A percentile compares a stretch with the other conserved stretches of the same genome.
These are phyloP conservation scores for Candida ovalis DNA, from an alignment of 805 yeast genomes.

Conservation along the genomic window DNA sequence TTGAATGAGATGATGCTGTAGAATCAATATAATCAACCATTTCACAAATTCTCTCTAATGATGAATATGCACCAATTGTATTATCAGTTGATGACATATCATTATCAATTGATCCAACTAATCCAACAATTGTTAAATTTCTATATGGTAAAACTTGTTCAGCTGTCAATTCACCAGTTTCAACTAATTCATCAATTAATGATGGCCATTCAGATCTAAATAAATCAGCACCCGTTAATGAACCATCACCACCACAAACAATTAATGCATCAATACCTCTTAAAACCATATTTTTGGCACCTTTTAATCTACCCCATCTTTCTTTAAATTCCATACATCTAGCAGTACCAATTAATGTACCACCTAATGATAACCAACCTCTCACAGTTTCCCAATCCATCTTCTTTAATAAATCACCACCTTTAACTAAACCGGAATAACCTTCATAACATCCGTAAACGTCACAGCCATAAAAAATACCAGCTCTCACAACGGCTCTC, in stretches of 20 bases:
- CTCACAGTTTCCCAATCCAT: conserved; percentile 94
- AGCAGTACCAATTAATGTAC: conserved; percentile 96
- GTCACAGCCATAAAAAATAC: conserved; percentile 82
- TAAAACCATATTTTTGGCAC: conserved; percentile 78
- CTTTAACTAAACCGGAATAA: conserved; percentile 86
- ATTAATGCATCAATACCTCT: conserved; percentile 92
- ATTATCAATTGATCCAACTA: conserved; percentile 96
- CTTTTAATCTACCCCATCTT: conserved; percentile 76
- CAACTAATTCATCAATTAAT: conserved; percentile 66
- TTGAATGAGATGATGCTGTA: conserved; percentile 93
- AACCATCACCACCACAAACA: conserved; percentile 99
- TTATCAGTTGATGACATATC: conserved; percentile 97
- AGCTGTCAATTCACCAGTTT: conserved; percentile 50
- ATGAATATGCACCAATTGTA: conserved; percentile 94
- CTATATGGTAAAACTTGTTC: conserved; percentile 60
- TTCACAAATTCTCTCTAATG: conserved; percentile 88
- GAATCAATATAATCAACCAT: conserved; percentile 96
- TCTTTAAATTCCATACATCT: conserved; percentile 83
- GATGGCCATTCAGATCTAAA: conserved; percentile 95
- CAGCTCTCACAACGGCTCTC: conserved; percentile 91
- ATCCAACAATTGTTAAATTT: conserved; percentile 82
- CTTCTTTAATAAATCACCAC: conserved; percentile 70
- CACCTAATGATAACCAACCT: conserved; percentile 90
- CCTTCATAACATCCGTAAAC: conserved; percentile 93
- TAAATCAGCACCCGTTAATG: conserved; percentile 94